Evolutionary conservation across 768 basidiomycete species (phyloP).

Genomic region (Tylopilus intermedius): DNA sequence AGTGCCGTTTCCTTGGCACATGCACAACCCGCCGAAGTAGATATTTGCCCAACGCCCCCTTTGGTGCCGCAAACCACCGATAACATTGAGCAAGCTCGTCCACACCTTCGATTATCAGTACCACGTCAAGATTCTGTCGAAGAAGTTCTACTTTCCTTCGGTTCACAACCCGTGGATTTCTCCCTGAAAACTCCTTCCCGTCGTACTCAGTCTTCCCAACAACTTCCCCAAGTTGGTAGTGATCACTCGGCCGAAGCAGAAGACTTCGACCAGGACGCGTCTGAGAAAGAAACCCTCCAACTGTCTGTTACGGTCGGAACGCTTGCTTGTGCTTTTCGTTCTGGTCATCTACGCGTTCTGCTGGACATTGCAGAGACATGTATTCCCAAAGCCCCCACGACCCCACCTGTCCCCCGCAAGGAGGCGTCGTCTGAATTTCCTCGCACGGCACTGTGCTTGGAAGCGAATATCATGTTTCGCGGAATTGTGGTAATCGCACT

Average conservation of each 20-base stretch:
- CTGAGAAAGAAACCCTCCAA: constrained; percentile 31
- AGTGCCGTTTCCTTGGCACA: constrained; percentile 53
- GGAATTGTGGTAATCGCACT: constrained; percentile 48
- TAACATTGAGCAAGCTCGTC: constrained; percentile 1
- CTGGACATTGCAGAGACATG: constrained; percentile 38
- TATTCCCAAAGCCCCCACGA: constrained; percentile 20
- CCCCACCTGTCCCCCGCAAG: constrained; percentile 11
- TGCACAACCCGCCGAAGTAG: neutral
- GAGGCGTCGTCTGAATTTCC: constrained; percentile 12
- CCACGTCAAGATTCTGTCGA: constrained; percentile 24
- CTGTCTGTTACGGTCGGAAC: constrained; percentile 44
- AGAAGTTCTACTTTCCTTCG: constrained; percentile 56
- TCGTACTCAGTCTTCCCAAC: constrained; percentile 12
- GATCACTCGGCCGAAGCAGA: constrained; percentile 8
- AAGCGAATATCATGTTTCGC: constrained; percentile 34
- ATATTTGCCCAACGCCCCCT: neutral
- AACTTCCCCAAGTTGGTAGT: neutral
- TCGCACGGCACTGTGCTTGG: constrained; percentile 29
- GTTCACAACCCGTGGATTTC: constrained; percentile 55
- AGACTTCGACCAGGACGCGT: constrained; percentile 1
- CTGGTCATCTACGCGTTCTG: constrained; percentile 52
- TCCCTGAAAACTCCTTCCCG: constrained; percentile 46
- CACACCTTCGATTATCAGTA: constrained; percentile 6
- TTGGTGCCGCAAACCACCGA: neutral
- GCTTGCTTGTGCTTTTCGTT: constrained; percentile 51